Evolutionary conservation across 1,284 basidiomycete genomes (phyloP).

Genomic region (Marasmius sp.): DNA sequence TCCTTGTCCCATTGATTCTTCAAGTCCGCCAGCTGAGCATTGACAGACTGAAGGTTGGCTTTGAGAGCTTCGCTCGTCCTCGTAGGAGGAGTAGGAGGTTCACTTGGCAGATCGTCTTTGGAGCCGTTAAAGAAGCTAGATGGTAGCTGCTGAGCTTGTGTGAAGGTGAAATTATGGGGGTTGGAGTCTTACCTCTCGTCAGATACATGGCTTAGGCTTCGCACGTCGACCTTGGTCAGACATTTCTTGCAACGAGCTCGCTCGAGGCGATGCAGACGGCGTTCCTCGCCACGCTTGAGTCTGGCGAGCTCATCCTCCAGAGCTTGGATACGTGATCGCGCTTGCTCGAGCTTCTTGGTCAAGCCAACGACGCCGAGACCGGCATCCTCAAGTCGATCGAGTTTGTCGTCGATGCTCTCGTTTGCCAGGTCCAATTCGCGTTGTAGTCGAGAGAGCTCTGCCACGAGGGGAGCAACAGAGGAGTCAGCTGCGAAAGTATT

Average conservation of each 20-base stretch:
- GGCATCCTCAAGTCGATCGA: constrained; percentile 78
- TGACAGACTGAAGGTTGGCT: constrained; percentile 56
- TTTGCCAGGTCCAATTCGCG: constrained; percentile 74
- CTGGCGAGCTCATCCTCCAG: constrained; percentile 71
- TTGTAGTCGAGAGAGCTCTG: constrained; percentile 68
- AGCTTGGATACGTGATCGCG: constrained; percentile 50
- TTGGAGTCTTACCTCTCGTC: constrained; percentile 58
- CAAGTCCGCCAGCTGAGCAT: constrained; percentile 59
- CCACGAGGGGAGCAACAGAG: constrained; percentile 53
- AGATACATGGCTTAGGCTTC: constrained; percentile 32
- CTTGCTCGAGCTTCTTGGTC: constrained; percentile 70
- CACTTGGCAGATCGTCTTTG: constrained; percentile 43
- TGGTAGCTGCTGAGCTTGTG: not conserved
- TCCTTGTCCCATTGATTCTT: constrained; percentile 70
- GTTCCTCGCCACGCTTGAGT: constrained; percentile 62
- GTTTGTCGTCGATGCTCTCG: constrained; percentile 80
- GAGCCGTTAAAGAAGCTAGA: constrained; percentile 54
- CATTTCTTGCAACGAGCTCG: constrained; percentile 66
- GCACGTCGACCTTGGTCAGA: constrained; percentile 56
- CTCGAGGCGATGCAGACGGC: constrained; percentile 55
- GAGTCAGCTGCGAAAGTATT: constrained; percentile 52
- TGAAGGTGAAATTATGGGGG: not conserved
- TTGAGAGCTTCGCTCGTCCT: constrained; percentile 62
- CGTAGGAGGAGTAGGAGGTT: constrained; percentile 65
- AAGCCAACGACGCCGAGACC: constrained; percentile 70